Conservation (phyloP, 1,284 basidiomycete genomes). For the Phellinidium pouzarii region DNA sequence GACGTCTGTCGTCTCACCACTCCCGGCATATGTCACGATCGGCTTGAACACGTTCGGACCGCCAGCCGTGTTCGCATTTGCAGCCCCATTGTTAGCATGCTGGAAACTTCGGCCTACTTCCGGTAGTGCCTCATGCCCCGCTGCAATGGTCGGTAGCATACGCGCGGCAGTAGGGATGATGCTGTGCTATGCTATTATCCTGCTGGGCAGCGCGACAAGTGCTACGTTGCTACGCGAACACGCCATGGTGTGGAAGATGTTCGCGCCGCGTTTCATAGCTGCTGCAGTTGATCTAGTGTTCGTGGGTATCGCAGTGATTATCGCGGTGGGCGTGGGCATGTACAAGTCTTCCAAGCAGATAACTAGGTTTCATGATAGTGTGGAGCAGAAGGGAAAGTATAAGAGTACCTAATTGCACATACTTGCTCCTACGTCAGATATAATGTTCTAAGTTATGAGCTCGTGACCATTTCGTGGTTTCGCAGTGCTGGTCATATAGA, state of each 20-base stretch:
- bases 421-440: no score
- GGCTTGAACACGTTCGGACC: slow-evolving; percentile 78
- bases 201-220: slow-evolving; percentile 67
- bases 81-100: slow-evolving; percentile 67
- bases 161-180: slow-evolving; percentile 57
- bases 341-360: no score
- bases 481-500: no score
- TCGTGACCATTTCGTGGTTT: no score
- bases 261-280: slow-evolving; percentile 90
- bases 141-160: slow-evolving; percentile 32
- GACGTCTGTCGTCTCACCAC: slow-evolving; percentile 61
- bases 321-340: slow-evolving; percentile 40
- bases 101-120: slow-evolving; percentile 70
- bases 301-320: slow-evolving; percentile 49
- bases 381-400: no score
- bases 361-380: no score
- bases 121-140: slow-evolving; percentile 15
- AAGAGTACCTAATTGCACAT: no score
- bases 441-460: no score
- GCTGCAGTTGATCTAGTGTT: slow-evolving; percentile 49
- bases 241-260: slow-evolving; percentile 99
- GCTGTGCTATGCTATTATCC: slow-evolving; percentile 63
- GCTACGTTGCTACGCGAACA: slow-evolving; percentile 81
- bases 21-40: slow-evolving; percentile 75
- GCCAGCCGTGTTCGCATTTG: slow-evolving; percentile 56